A percentile compares a stretch with the other conserved stretches of the same genome.
Evolutionary conservation across 441 rosid species (phyloP).

Genomic region (Hypseocharis bilobata): DNA sequence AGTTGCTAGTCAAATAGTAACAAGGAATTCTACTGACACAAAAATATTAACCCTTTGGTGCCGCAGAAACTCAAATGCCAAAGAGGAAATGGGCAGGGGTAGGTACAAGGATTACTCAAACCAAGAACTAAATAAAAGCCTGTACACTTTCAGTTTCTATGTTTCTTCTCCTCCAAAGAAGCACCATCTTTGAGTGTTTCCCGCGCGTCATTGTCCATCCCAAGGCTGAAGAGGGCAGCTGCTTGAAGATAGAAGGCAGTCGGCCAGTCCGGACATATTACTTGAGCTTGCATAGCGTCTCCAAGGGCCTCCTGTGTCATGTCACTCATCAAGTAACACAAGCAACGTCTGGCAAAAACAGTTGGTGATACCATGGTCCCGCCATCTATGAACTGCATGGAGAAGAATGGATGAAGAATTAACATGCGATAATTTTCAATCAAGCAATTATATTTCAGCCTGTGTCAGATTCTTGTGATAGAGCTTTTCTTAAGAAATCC

Average conservation of each 20-base stretch:
- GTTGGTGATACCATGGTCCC: constrained; percentile 88
- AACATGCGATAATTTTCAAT: not conserved
- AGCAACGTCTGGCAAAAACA: constrained; percentile 74
- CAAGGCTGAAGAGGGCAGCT: constrained; percentile 83
- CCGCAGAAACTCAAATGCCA: constrained; percentile 19
- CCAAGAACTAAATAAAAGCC: constrained; percentile 21
- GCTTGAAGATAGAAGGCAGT: constrained; percentile 86
- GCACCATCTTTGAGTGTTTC: constrained; percentile 86
- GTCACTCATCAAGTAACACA: constrained; percentile 68
- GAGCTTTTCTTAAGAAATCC: not conserved
- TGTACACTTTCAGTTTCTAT: constrained; percentile 50
- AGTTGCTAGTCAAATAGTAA: too few relatives aligned
- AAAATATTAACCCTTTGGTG: constrained; percentile 21
- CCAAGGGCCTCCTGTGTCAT: constrained; percentile 90
- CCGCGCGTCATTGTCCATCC: constrained; percentile 80
- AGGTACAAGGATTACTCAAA: constrained; percentile 24
- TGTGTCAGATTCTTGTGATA: not conserved
- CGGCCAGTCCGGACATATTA: constrained; percentile 76
- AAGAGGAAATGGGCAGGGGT: constrained; percentile 11
- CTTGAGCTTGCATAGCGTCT: constrained; percentile 94
- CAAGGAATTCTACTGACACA: too few relatives aligned
- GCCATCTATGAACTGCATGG: constrained; percentile 69
- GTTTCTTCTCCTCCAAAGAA: constrained; percentile 61
- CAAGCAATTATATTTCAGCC: not conserved
- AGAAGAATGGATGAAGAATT: not conserved